Evolutionary conservation across 805 yeast genomes (phyloP).

Genomic region (Metschnikowia similis): DNA sequence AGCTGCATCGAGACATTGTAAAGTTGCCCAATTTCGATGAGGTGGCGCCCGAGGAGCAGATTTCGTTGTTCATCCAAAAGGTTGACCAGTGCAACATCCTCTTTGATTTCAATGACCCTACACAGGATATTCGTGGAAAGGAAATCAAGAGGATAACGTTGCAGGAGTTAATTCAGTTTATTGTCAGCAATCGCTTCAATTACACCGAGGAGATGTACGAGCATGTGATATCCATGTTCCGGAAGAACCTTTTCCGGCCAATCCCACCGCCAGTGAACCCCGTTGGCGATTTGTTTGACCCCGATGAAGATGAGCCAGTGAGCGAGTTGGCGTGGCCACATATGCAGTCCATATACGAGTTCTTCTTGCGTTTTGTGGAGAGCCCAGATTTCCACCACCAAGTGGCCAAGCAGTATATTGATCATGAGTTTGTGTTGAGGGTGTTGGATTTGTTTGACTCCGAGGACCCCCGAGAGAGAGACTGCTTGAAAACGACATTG

Average conservation of each 20-base stretch:
- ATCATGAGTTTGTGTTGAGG: conserved; percentile 79
- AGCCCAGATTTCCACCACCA: conserved; percentile 93
- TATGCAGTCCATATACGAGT: conserved; percentile 95
- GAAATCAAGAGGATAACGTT: conserved; percentile 84
- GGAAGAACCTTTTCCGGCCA: conserved; percentile 84
- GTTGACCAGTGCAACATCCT: conserved; percentile 92
- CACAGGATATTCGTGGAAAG: conserved; percentile 86
- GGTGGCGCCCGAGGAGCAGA: conserved; percentile 73
- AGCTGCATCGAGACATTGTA: conserved; percentile 45
- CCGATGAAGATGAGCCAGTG: conserved; percentile 98
- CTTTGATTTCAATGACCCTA: conserved; percentile 92
- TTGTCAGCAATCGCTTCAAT: conserved; percentile 74
- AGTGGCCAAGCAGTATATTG: conserved; percentile 88
- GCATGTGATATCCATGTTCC: conserved; percentile 87
- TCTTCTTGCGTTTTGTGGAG: conserved; percentile 87
- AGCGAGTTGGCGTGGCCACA: conserved; percentile 98
- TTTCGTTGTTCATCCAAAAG: conserved; percentile 76
- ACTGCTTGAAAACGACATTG: conserved; percentile 87
- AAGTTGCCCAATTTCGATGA: conserved; percentile 86
- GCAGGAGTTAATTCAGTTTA: conserved; percentile 85
- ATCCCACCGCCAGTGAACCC: conserved; percentile 99
- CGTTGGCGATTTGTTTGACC: conserved; percentile 91
- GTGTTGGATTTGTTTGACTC: conserved; percentile 88
- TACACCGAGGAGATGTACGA: conserved; percentile 89
- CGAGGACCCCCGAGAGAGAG: conserved; percentile 96